Conservation (phyloP, 495 filamentous ascomycete species). For the Platismatia glauca region DNA sequence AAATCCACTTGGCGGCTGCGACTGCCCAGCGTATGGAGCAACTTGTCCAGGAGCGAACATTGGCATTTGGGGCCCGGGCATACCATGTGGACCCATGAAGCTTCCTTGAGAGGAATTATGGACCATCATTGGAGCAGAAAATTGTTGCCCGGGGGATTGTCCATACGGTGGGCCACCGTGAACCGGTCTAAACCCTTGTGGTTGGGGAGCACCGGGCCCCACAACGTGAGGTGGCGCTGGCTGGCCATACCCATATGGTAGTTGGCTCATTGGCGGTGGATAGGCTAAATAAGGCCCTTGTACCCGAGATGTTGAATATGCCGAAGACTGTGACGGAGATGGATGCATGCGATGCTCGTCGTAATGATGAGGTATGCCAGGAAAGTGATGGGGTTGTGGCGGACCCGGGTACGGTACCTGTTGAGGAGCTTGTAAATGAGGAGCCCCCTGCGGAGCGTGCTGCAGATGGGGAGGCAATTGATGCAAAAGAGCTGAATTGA, state of each 20-base stretch:
- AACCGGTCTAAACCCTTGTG: conserved; percentile 36
- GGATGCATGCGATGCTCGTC: conserved; percentile 84
- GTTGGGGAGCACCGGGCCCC: conserved; percentile 51
- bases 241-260: conserved; percentile 63
- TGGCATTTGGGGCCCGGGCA: conserved; percentile 59
- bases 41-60: conserved; percentile 63
- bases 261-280: conserved; percentile 58
- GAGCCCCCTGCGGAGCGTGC: conserved; percentile 22
- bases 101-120: conserved; percentile 56
- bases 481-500: conserved; percentile 56
- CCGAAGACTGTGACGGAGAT: conserved; percentile 67
- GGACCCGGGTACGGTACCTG: conserved; percentile 59
- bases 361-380: conserved; percentile 53
- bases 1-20: conserved; percentile 65
- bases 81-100: conserved; percentile 45
- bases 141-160: conserved; percentile 52
- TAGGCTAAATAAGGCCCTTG: conserved; percentile 61
- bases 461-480: conserved; percentile 62
- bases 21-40: conserved; percentile 54
- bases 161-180: conserved; percentile 56
- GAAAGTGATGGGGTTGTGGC: conserved; percentile 52
- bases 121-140: conserved; percentile 71
- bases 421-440: conserved; percentile 50
- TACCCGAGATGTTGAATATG: conserved; percentile 70
- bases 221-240: conserved; percentile 63